Percentiles rank a stretch among this genome's conserved stretches.
phyloP scores from a whole-genome alignment of 305 asterid species.

The Solanum hybrid region DNA sequence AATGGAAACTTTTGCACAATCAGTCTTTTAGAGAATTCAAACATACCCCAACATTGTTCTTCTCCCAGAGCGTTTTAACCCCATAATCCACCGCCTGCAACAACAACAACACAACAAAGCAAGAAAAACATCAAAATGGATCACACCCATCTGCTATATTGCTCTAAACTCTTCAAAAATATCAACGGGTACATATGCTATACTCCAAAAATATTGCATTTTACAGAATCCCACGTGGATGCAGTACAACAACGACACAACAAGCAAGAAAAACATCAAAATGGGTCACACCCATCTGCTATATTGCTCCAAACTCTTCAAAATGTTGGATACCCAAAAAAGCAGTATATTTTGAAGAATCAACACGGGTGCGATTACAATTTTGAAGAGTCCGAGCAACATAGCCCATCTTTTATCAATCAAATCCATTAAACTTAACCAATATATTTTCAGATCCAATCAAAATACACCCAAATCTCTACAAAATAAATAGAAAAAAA shows the following conservation, averaged over 20 bases:
- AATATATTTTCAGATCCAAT: constrained; percentile 11
- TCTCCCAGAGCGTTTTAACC: constrained; percentile 67
- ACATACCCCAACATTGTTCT: constrained; percentile 70
- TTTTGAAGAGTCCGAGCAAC: background rate
- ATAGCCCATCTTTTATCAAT: background rate
- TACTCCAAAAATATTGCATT: background rate
- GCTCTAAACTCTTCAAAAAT: background rate
- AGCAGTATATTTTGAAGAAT: background rate
- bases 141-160: background rate
- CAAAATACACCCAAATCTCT: background rate
- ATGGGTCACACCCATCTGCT: background rate
- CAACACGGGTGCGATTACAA: background rate
- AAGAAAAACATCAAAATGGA: background rate
- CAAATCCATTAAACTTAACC: constrained; percentile 1
- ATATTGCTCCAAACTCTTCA: background rate
- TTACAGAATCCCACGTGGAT: background rate
- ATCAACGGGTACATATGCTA: background rate
- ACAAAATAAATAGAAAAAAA: background rate
- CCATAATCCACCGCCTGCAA: constrained; percentile 88
- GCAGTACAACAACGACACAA: background rate
- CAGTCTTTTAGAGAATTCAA: background rate
- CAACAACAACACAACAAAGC: constrained; percentile 9
- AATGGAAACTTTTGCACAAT: background rate
- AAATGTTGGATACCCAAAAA: background rate
- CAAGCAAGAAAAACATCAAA: background rate